Evolutionary conservation across 192 early-diverging fungal species (phyloP), one percentile per base, ranked within the genome.

Genomic region (Coemansia asiatica): DNA sequence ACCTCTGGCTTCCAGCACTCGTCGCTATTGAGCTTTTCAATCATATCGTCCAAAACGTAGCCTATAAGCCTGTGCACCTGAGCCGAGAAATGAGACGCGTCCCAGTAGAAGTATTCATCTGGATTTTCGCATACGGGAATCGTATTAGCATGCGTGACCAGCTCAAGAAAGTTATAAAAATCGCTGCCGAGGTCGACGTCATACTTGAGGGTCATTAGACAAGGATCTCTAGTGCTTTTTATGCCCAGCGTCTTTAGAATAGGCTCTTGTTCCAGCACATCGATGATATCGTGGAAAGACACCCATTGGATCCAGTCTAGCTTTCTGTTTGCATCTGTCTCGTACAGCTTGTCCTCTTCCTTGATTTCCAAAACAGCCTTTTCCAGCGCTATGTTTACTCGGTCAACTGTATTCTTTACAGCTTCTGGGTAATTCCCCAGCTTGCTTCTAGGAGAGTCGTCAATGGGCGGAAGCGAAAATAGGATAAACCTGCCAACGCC

Each of bases 161-260:
- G 78, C 56, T 81, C 78, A 29, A 81, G 65, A 46, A 81, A 81
- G 56, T 81, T 81, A 72, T 81, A 81, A 71, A 81, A 81, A 55
- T 81, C 78, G 48, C 74, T 81, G 33, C 78, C 78, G 63, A 81
- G 46, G 35, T 81, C 78, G 0, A 75, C 72, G 25, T 74, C 78
- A 31, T 81, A 81, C 46, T 81, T 75, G 4, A 81, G 61, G 13
- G 78, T 75, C 21, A 70, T 61, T 29, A 81, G 51, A 31, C 78
- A 81, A 7, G 78, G 71, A 22, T 31, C 61, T 21, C 70, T 71
- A 18, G 66, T 81, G 54, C 70, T 81, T 6, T 59, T 69, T 18
- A 81, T 81, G 25, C 75, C 64, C 26, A 81, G 56, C 26, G 78
- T 66, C 6, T 81, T 72, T 25, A 81, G 66, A 2, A 81, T 70